A percentile compares a stretch with the other conserved stretches of the same genome.
phyloP scores from a whole-genome alignment of 1,139 yeast genomes.

The Petasospora fabianii region DNA sequence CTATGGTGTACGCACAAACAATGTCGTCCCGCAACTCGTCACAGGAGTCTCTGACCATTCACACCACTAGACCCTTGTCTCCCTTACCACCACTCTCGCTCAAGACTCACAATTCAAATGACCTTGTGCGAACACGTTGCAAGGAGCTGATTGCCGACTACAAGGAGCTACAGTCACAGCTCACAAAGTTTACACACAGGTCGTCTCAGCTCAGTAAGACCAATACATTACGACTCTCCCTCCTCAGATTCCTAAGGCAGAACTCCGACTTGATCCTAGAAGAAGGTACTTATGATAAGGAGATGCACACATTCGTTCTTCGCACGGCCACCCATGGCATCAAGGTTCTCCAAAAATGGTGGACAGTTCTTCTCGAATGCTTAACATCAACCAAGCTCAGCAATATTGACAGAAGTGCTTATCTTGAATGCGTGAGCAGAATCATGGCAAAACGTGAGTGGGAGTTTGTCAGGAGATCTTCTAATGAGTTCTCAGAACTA shows the following conservation, averaged over 20 bases:
- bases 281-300: conserved; percentile 3
- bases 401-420: conserved; percentile 61
- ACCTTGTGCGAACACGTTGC: conserved; percentile 12
- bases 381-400: conserved; percentile 32
- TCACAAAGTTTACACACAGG: conserved; percentile 46
- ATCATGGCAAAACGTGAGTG: conserved; percentile 65
- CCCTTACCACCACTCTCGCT: conserved; percentile 8
- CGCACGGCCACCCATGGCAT: conserved; percentile 35
- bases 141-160: conserved; percentile 15
- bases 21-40: conserved; percentile 11
- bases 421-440: conserved; percentile 69
- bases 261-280: conserved; percentile 22
- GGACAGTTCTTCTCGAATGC: conserved; percentile 18
- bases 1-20: neutral
- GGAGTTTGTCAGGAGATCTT: conserved; percentile 33
- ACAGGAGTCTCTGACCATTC: conserved; percentile 9
- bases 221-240: conserved; percentile 59
- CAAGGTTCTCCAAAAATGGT: conserved; percentile 24
- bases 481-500: conserved; percentile 29
- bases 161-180: conserved; percentile 17
- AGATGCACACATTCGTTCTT: conserved; percentile 22
- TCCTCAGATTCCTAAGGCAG: conserved; percentile 62
- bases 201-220: conserved; percentile 52
- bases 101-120: conserved; percentile 6
- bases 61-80: conserved; percentile 2